phyloP scores from a whole-genome alignment of 306 rosid genomes.

The Castanea sativa region DNA sequence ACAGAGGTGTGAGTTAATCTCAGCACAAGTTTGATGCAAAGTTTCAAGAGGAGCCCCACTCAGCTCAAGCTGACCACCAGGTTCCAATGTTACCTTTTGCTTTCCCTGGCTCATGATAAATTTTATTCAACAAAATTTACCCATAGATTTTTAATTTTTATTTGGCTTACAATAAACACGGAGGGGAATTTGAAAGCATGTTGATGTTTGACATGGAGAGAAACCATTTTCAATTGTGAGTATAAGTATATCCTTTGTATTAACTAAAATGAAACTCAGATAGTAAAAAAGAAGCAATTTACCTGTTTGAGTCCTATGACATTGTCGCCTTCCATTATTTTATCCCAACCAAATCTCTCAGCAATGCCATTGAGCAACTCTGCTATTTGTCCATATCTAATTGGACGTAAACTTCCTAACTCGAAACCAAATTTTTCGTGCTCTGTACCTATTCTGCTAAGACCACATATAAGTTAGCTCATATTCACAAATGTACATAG shows the following conservation, averaged over 20 bases:
- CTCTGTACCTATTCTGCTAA: conserved; percentile 94
- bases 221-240: no score
- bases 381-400: conserved; percentile 83
- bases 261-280: no score
- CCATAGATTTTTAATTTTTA: no score
- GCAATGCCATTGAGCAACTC: conserved; percentile 74
- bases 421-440: conserved; percentile 99
- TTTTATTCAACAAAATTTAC: no score
- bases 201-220: no score
- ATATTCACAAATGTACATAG: no score
- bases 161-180: no score
- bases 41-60: conserved; percentile 99
- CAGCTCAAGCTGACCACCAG: conserved; percentile 99
- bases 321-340: conserved; percentile 79
- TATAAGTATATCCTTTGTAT: no score
- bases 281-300: neutral
- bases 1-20: conserved; percentile 94
- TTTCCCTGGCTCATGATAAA: conserved; percentile 65
- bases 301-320: conserved; percentile 97
- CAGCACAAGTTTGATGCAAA: conserved; percentile 97
- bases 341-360: conserved; percentile 96
- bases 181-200: no score
- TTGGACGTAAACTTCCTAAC: conserved; percentile 66
- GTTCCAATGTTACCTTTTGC: conserved; percentile 95
- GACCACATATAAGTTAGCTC: neutral